phyloP scores from a whole-genome alignment of 2,329 filamentous ascomycete genomes.

The Verruconis gallopava region DNA sequence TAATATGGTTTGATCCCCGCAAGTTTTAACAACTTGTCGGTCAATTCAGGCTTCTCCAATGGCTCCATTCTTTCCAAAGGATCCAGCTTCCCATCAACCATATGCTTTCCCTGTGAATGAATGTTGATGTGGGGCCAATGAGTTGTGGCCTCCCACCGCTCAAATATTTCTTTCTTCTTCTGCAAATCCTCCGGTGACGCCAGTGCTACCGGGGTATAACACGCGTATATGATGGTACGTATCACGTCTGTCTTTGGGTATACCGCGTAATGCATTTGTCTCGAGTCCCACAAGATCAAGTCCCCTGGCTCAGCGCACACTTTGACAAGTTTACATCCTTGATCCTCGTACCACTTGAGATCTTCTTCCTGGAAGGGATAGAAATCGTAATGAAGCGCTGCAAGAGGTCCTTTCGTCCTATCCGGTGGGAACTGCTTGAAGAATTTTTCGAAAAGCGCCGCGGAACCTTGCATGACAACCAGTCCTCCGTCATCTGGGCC shows the following conservation, averaged over 20 bases:
- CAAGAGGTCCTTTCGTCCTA: background rate
- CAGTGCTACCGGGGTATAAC: slow-evolving; percentile 28
- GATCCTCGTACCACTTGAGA: slow-evolving; percentile 13
- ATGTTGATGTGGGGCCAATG: slow-evolving; percentile 20
- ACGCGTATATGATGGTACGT: slow-evolving; percentile 27
- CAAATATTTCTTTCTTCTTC: slow-evolving; percentile 31
- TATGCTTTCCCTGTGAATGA: background rate
- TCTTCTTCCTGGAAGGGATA: slow-evolving; percentile 32
- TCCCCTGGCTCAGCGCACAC: slow-evolving; percentile 7
- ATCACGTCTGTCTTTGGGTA: slow-evolving; percentile 11
- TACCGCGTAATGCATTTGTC: slow-evolving; percentile 4
- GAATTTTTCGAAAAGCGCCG: slow-evolving; percentile 32
- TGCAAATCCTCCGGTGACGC: slow-evolving; percentile 29
- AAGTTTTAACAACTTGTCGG: background rate
- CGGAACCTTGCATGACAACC: slow-evolving; percentile 31
- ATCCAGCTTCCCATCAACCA: background rate
- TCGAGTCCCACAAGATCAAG: slow-evolving; percentile 3
- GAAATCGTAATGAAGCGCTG: slow-evolving; percentile 20
- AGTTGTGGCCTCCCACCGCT: slow-evolving; percentile 27
- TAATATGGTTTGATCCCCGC: slow-evolving; percentile 1
- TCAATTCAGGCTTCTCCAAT: background rate
- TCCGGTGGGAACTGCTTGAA: slow-evolving; percentile 20
- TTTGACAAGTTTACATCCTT: slow-evolving; percentile 2
- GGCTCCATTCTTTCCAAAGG: background rate
- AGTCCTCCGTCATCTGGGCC: slow-evolving; percentile 35